Percentiles rank a stretch among this genome's conserved stretches.
Conservation (phyloP, 2,329 filamentous ascomycete species). For the Botrytis paeoniae region DNA sequence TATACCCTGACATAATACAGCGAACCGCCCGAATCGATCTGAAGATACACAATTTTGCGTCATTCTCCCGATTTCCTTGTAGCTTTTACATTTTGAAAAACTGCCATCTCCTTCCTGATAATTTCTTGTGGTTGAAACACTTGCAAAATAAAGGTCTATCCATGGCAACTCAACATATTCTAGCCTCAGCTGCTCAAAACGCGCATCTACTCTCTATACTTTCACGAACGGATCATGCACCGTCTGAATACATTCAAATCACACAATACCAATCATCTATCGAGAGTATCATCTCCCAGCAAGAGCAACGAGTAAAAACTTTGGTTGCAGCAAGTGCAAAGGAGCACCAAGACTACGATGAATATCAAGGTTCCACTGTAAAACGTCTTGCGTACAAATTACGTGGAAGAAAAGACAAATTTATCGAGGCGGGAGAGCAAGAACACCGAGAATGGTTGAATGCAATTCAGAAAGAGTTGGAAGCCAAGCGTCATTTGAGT, state of each 20-base stretch:
- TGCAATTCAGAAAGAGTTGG: slow-evolving; percentile 46
- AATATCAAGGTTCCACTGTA: slow-evolving; percentile 51
- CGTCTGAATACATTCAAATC: slow-evolving; percentile 46
- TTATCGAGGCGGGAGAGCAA: slow-evolving; percentile 46
- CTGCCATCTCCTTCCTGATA: background rate
- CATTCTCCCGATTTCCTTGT: background rate
- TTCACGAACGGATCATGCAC: slow-evolving; percentile 48
- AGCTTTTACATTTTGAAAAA: background rate
- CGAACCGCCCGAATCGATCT: background rate
- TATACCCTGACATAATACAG: background rate
- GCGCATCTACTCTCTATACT: slow-evolving; percentile 45
- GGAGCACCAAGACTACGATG: slow-evolving; percentile 50
- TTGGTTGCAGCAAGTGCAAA: slow-evolving; percentile 28
- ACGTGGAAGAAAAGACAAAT: slow-evolving; percentile 47
- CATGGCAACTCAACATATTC: slow-evolving; percentile 15
- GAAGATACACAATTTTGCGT: background rate
- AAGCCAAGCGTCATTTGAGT: slow-evolving; percentile 35
- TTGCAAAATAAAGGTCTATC: background rate
- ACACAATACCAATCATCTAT: slow-evolving; percentile 47
- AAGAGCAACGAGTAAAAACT: slow-evolving; percentile 41
- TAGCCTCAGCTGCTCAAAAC: slow-evolving; percentile 13
- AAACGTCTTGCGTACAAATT: slow-evolving; percentile 51
- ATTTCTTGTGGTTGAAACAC: background rate
- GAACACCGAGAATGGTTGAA: slow-evolving; percentile 55
- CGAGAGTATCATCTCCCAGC: slow-evolving; percentile 40